Evolutionary conservation across 192 early-diverging fungal genomes (phyloP), one percentile per base, ranked within the genome.

Genomic region (Coemansia sp.): DNA sequence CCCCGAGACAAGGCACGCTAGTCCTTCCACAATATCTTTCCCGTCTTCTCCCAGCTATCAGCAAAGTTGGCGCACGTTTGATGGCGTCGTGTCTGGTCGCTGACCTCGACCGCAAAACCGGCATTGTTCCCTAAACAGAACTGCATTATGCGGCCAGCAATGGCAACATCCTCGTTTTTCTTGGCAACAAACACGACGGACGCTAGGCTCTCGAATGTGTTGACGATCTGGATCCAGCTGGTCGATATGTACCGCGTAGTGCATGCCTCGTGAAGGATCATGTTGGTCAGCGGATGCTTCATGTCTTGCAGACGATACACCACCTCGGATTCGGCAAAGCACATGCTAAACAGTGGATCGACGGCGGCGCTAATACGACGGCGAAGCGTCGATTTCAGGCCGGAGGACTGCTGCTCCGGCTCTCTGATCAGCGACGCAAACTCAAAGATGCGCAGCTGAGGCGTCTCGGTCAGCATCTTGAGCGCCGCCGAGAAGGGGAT

Each of bases 161-260:
- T 53, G 18, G 60, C 29, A 22, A 66, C 27, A 35, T 73, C 77
- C 1, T 71, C 71, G 50, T 64, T 67, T 14, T 65, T 65, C 28
- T 53, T 67, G 1, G 77, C 71, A 11, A 79, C 71, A 58, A 79
- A 63, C 14, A 68, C 70, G 23, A 74, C 71, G 8, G 71, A 19
- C 3, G 39, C 60, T 10, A 79, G 71, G 30, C 61, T 51, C 3
- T 53, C 27, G 52, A 79, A 62, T 18, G 65, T 56, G 58, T 70
- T 79, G 47, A 79, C 64, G 11, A 73, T 57, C 68, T 79, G 60
- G 25, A 79, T 71, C 71, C 71, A 79, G 61, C 77, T 72, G 23
- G 62, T 61, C 7, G 70, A 69, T 18, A 74, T 70, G 65, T 68
- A 79, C 36, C 70, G 70, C 11, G 64, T 66, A 8, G 64, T 61